Conservation (phyloP, 2,329 filamentous ascomycete species). For the Claviceps quebecensis region DNA sequence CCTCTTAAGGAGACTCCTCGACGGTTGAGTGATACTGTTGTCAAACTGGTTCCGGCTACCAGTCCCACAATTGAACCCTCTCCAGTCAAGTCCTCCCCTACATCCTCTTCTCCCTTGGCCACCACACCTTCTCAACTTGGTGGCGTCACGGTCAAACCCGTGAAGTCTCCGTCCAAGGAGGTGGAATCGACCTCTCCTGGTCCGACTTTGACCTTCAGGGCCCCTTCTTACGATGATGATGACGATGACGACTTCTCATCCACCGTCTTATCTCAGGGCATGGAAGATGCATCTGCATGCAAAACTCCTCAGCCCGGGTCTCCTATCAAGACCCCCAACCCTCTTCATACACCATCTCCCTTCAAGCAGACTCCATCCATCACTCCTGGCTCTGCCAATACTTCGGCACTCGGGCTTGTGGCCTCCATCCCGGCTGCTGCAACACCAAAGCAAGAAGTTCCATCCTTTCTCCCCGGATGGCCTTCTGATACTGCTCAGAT, state of each 20-base stretch:
- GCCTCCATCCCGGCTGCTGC: constrained; percentile 10
- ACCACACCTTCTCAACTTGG: constrained; percentile 2
- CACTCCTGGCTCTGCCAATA: neutral
- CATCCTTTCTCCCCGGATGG: constrained; percentile 7
- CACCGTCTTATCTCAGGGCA: neutral
- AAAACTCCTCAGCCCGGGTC: neutral
- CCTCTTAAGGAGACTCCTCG: constrained; percentile 14
- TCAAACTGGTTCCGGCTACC: constrained; percentile 16
- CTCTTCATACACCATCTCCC: neutral
- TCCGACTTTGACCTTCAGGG: neutral
- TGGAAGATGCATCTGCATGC: neutral
- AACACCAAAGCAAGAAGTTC: constrained; percentile 10
- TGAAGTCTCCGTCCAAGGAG: neutral
- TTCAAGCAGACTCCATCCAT: neutral
- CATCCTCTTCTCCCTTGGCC: constrained; percentile 14
- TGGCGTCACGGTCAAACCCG: neutral
- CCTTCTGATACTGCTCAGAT: constrained; percentile 10
- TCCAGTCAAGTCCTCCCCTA: constrained; percentile 16
- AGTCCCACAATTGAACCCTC: constrained; percentile 14
- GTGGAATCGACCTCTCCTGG: neutral
- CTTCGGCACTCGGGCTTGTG: constrained; percentile 12
- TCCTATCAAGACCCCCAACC: neutral
- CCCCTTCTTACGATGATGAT: neutral
- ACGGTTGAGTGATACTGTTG: constrained; percentile 16
- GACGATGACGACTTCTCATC: neutral